A percentile compares a stretch with the other conserved stretches of the same genome.
These are phyloP conservation scores for Lablab purpureus DNA, from an alignment of 306 rosid species.

Conservation along the genomic window DNA sequence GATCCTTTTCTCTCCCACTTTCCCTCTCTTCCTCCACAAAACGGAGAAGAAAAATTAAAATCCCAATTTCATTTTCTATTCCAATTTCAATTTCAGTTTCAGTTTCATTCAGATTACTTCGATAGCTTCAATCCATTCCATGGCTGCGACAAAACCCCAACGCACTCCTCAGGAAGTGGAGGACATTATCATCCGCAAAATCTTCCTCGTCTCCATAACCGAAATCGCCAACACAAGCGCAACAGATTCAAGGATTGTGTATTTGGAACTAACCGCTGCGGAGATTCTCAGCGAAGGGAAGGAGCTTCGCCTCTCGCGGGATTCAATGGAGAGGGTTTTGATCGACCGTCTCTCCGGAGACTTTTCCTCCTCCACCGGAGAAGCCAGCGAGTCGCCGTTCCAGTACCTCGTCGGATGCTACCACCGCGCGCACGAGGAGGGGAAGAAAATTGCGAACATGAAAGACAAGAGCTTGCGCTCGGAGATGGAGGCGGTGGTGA, in stretches of 20 bases:
- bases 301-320: constrained; percentile 69
- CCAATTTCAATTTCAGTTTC: neutral
- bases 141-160: constrained; percentile 81
- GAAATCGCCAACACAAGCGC: constrained; percentile 30
- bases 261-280: constrained; percentile 86
- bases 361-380: constrained; percentile 38
- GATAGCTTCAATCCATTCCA: constrained; percentile 42
- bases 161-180: constrained; percentile 84
- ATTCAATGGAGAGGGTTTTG: constrained; percentile 74
- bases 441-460: constrained; percentile 72
- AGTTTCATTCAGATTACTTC: neutral
- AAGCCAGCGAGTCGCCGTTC: constrained; percentile 58
- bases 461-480: constrained; percentile 69
- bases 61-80: neutral
- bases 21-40: constrained; percentile 45
- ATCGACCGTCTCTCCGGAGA: constrained; percentile 81
- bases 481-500: constrained; percentile 68
- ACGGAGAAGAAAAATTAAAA: neutral
- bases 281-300: constrained; percentile 90
- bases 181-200: constrained; percentile 83
- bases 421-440: constrained; percentile 83
- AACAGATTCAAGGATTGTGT: constrained; percentile 66
- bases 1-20: constrained; percentile 11
- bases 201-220: constrained; percentile 76
- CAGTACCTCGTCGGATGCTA: constrained; percentile 78